Conservation (phyloP, 2,329 filamentous ascomycete species). For the Zasmidium cellare region DNA sequence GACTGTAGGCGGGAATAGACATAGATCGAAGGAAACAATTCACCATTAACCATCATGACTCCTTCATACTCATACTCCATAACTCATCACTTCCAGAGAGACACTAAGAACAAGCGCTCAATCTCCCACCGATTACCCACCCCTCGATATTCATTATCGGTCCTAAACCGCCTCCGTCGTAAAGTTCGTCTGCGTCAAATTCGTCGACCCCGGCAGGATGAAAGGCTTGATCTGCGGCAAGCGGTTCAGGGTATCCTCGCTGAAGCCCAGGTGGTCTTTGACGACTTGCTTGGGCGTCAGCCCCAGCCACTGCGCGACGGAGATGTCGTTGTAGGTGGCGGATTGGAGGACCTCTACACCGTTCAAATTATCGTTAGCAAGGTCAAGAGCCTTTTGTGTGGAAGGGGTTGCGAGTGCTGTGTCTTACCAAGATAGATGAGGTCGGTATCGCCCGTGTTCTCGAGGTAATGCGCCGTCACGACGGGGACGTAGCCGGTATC, state of each 20-base stretch:
- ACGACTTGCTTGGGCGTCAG: constrained; percentile 46
- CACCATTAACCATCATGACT: no score
- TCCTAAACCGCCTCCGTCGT: constrained; percentile 26
- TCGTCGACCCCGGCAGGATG: constrained; percentile 39
- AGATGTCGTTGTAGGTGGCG: constrained; percentile 54
- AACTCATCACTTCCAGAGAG: no score
- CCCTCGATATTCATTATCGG: not conserved
- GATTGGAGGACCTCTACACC: constrained; percentile 55
- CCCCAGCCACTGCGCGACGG: constrained; percentile 60
- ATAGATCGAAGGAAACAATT: no score
- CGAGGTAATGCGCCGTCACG: constrained; percentile 58
- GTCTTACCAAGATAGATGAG: constrained; percentile 52
- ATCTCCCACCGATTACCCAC: no score
- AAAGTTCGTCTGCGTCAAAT: constrained; percentile 41
- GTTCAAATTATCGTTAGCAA: no score
- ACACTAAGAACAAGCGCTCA: no score
- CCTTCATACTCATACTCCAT: no score
- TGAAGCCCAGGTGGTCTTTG: constrained; percentile 34
- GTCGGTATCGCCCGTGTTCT: constrained; percentile 61
- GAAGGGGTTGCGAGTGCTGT: no score
- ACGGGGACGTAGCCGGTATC: constrained; percentile 62
- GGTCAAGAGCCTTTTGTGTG: no score
- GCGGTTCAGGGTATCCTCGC: constrained; percentile 31
- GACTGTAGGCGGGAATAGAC: no score
- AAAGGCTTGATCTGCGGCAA: constrained; percentile 42